Base-by-base conservation (phyloP, 257 asterid genomes). In the Anisodus acutangulus region DNA sequence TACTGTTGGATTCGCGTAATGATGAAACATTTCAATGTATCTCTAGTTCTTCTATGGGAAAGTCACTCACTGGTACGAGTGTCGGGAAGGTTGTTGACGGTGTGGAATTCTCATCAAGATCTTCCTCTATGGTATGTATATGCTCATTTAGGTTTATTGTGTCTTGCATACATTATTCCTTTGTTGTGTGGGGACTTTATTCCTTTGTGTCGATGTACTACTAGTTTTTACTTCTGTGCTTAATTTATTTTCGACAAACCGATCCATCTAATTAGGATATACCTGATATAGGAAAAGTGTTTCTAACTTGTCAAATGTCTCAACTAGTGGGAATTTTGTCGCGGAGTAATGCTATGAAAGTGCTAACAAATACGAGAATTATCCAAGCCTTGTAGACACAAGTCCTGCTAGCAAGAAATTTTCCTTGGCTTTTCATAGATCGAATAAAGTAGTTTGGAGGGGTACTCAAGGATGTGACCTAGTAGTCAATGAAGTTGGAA, bases 1-100 rank as follows among this genome's bases (percentile, higher is more conserved):
- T 88, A 86, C 84, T 87, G 84, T 81, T 91, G 89, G 94, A 97
- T 90, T 84, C 95, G 9, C 85, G 66, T 85, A 97, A 95, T 87
- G 91, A 90, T 87, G 98, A 95, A 90, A 97, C 98, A 88, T 93
- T 94, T 86, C 97, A 93, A 83, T 91, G 86, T 86, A 88, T 84
- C 90, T 86, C 90, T 57, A 86, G 81, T 87, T 84, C 96, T 85
- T 89, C 84, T 82, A 79, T 49, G 51, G 90, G 84, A 54, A 87
- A 89, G 80, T 88, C 95, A 59, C 84, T 83, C 16, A 72, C 85
- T 45, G 94, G 85, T 81, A 59, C n/a, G 78, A 81, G 84, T 64
- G 43, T 84, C 81, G 88, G 83, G 85, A 88, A 89, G 85, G 84
- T 82, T 72, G 83, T 81, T 78, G 87, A 86, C 60, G 89, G 86